These are phyloP conservation scores for Sambucus nigra DNA, from an alignment of 129 eudicot species.

Conservation along the genomic window DNA sequence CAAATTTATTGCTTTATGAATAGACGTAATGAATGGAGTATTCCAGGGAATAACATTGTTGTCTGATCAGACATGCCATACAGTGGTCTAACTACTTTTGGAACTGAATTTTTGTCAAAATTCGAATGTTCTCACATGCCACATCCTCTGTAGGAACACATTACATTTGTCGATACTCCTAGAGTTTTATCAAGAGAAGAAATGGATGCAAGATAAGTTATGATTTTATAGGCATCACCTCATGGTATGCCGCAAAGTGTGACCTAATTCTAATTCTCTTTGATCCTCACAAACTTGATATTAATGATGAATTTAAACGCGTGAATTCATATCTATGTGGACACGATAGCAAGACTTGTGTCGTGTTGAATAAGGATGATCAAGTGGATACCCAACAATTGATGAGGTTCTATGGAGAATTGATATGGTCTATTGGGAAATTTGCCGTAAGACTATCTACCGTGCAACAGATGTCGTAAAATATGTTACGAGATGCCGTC, in stretches of 20 bases:
- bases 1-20: conserved; percentile 73
- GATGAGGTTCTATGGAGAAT: no score
- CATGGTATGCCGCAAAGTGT: conserved; percentile 93
- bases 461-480: no score
- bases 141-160: conserved; percentile 85
- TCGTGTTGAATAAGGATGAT: conserved; percentile 92
- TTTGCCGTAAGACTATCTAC: no score
- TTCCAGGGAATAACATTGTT: conserved; percentile 86
- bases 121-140: conserved; percentile 94
- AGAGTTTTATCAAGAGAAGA: conserved; percentile 96
- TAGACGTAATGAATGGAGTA: conserved; percentile 89
- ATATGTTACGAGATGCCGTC: no score
- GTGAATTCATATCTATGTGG: conserved; percentile 85
- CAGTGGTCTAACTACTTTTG: conserved; percentile 72
- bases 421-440: no score
- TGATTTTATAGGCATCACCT: conserved; percentile 88
- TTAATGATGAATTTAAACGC: conserved; percentile 88
- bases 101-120: conserved; percentile 86
- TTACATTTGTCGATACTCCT: conserved; percentile 87
- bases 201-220: conserved; percentile 87
- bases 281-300: conserved; percentile 97
- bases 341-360: conserved; percentile 93
- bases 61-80: conserved; percentile 98
- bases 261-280: conserved; percentile 77
- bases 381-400: conserved; percentile 98